Percentiles rank a stretch among this genome's conserved stretches.
These are phyloP conservation scores for Tephrocybe sp. DNA, from an alignment of 768 basidiomycete genomes.

Conservation along the genomic window DNA sequence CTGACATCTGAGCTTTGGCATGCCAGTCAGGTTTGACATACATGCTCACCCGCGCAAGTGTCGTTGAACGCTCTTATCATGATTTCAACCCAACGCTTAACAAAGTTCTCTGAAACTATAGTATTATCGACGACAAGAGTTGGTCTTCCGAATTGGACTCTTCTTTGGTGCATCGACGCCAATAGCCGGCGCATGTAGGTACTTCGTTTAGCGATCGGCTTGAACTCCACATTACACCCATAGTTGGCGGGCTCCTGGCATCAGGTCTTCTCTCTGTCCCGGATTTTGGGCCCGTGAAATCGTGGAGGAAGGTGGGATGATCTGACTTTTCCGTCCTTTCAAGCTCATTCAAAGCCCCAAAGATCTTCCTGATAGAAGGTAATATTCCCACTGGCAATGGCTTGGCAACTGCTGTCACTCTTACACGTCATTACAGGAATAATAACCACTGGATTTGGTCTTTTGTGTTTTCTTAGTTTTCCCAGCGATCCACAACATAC, in stretches of 20 bases:
- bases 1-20: no score
- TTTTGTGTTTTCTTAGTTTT: constrained; percentile 33
- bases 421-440: no score
- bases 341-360: neutral
- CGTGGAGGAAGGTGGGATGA: constrained; percentile 33
- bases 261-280: constrained; percentile 34
- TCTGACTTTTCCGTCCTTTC: neutral
- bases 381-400: neutral
- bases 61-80: neutral
- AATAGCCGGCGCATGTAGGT: constrained; percentile 35
- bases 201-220: neutral
- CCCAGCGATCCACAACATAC: constrained; percentile 35
- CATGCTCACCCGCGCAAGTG: constrained; percentile 20
- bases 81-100: no score
- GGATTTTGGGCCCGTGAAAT: constrained; percentile 30
- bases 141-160: constrained; percentile 33
- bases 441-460: constrained; percentile 36
- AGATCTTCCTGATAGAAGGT: constrained; percentile 47
- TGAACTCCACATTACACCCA: neutral
- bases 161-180: constrained; percentile 34
- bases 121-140: constrained; percentile 34
- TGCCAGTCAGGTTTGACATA: constrained; percentile 23
- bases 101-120: neutral
- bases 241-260: constrained; percentile 38
- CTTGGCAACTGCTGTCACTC: no score